Evolutionary conservation across 305 asterid species (phyloP).

Genomic region (Fraxinus xanthoxyloides): DNA sequence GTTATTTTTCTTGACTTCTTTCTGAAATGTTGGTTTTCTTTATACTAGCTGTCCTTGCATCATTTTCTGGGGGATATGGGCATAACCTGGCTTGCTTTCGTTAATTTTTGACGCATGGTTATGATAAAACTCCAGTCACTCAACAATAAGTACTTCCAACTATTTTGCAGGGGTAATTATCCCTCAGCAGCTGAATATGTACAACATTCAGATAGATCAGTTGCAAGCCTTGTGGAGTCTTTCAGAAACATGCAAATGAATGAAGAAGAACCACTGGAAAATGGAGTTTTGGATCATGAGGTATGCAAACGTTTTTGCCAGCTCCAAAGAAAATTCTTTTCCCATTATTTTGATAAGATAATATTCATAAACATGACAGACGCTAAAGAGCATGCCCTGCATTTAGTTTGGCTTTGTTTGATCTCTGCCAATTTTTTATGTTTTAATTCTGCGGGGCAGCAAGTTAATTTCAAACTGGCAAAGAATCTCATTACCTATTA

Average conservation of each 20-base stretch:
- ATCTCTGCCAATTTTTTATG: neutral
- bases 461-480: constrained; percentile 1
- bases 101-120: neutral
- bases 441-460: neutral
- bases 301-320: neutral
- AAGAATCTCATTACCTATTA: neutral
- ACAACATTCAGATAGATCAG: constrained; percentile 65
- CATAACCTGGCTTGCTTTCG: neutral
- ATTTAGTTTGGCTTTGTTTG: neutral
- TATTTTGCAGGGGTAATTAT: constrained; percentile 30
- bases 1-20: neutral
- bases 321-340: neutral
- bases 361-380: neutral
- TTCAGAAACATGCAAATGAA: constrained; percentile 75
- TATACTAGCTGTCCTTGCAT: constrained; percentile 6
- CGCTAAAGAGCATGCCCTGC: neutral
- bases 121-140: neutral
- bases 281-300: neutral
- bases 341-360: neutral
- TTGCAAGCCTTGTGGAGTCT: constrained; percentile 78
- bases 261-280: constrained; percentile 43
- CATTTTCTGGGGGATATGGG: constrained; percentile 14
- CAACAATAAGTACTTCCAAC: neutral
- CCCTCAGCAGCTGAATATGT: constrained; percentile 78
- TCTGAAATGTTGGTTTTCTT: neutral